A percentile compares a stretch with the other conserved stretches of the same genome.
These are phyloP conservation scores for Misopates orontium DNA, from an alignment of 257 asterid species.

Conservation along the genomic window DNA sequence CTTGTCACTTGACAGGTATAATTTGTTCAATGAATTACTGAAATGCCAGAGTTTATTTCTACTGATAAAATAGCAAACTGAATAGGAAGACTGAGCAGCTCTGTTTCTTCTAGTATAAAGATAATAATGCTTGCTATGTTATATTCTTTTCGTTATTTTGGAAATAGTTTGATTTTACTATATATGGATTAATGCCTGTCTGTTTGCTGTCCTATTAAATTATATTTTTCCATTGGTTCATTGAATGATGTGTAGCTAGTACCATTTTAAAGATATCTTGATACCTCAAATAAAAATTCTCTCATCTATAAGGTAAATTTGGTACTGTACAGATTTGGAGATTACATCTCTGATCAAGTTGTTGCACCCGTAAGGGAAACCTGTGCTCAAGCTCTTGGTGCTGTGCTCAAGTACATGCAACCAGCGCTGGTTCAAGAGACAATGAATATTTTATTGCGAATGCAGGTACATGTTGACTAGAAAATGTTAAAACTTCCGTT, in stretches of 20 bases:
- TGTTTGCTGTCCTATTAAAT: conserved; percentile 2
- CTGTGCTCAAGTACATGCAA: conserved; percentile 94
- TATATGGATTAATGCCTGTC: background rate
- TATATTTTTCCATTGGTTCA: background rate
- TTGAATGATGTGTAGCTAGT: background rate
- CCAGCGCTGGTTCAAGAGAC: conserved; percentile 75
- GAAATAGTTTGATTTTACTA: conserved; percentile 1
- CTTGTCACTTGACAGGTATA: conserved; percentile 94
- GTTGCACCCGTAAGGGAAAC: conserved; percentile 99
- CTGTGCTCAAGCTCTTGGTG: conserved; percentile 99
- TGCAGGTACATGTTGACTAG: conserved; percentile 77
- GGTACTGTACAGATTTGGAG: conserved; percentile 77
- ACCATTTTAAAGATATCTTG: background rate
- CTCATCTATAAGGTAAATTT: conserved; percentile 23
- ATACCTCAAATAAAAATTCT: conserved; percentile 11
- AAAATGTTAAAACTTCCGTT: conserved; percentile 14
- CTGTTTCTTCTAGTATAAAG: conserved; percentile 16
- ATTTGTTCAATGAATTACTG: conserved; percentile 23
- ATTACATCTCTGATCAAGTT: conserved; percentile 97
- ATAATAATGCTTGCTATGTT: conserved; percentile 6
- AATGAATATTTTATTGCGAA: conserved; percentile 77
- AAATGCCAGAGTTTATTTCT: conserved; percentile 2
- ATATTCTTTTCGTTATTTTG: conserved; percentile 8
- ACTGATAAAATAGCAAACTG: conserved; percentile 12
- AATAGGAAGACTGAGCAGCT: conserved; percentile 14